phyloP scores from a whole-genome alignment of 495 filamentous ascomycete species.

The Trypethelium eluteriae region DNA sequence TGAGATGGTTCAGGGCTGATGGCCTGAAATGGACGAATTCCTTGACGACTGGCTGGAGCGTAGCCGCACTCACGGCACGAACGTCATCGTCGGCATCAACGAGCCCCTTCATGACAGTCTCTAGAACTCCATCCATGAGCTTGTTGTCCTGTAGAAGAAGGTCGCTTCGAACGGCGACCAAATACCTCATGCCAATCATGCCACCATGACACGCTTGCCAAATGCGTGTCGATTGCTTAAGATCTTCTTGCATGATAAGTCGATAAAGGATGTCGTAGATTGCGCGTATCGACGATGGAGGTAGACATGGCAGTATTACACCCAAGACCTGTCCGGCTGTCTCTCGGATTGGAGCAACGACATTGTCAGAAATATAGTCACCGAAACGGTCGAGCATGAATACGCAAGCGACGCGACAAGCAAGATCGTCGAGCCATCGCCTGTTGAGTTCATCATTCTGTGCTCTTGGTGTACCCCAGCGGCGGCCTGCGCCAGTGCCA shows the following conservation, averaged over 20 bases:
- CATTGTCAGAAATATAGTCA: constrained; percentile 95
- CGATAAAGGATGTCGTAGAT: constrained; percentile 75
- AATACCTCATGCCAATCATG: constrained; percentile 90
- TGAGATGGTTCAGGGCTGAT: constrained; percentile 64
- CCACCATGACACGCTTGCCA: constrained; percentile 98
- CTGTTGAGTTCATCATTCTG: constrained; percentile 75
- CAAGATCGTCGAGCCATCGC: constrained; percentile 84
- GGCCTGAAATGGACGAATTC: constrained; percentile 84
- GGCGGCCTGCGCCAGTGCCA: constrained; percentile 80
- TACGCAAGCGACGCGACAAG: constrained; percentile 85
- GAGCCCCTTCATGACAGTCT: constrained; percentile 88
- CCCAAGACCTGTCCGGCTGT: constrained; percentile 94
- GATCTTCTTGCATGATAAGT: constrained; percentile 84
- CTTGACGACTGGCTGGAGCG: constrained; percentile 86
- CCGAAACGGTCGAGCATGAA: constrained; percentile 97
- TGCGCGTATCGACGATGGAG: constrained; percentile 62
- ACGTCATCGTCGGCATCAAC: constrained; percentile 91
- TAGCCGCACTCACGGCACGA: constrained; percentile 91
- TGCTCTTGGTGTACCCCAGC: constrained; percentile 55
- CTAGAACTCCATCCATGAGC: constrained; percentile 87
- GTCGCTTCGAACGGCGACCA: constrained; percentile 91
- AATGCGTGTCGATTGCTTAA: constrained; percentile 53
- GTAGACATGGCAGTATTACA: constrained; percentile 73
- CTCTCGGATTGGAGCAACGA: constrained; percentile 90
- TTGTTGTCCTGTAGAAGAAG: constrained; percentile 70